phyloP scores from a whole-genome alignment of 169 alveolate genomes.

The Babesia divergens region DNA sequence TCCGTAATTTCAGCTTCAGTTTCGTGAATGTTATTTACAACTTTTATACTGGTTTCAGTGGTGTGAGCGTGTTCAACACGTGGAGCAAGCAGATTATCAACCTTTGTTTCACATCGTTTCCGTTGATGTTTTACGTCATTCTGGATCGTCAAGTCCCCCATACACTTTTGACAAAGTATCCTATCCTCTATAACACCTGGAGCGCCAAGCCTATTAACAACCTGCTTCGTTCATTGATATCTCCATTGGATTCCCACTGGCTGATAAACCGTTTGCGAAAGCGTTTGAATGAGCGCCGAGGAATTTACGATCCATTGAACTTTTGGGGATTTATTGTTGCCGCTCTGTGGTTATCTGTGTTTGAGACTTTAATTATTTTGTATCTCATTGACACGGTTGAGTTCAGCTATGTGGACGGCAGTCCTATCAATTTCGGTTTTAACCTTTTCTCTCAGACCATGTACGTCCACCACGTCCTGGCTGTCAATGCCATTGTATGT shows the following conservation, averaged over 20 bases:
- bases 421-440: constrained; percentile 56
- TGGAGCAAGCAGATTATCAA: constrained; percentile 78
- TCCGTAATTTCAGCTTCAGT: constrained; percentile 70
- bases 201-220: constrained; percentile 48
- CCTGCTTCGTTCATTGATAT: constrained; percentile 4
- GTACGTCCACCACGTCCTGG: constrained; percentile 67
- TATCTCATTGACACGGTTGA: constrained; percentile 57
- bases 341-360: constrained; percentile 73
- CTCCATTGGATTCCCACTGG: constrained; percentile 55
- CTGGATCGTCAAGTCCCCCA: constrained; percentile 80
- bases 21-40: constrained; percentile 65
- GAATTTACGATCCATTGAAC: constrained; percentile 61
- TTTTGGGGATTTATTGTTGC: constrained; percentile 54
- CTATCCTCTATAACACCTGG: constrained; percentile 76
- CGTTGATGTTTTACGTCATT: constrained; percentile 73
- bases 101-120: constrained; percentile 73
- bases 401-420: constrained; percentile 21
- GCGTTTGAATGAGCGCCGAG: constrained; percentile 60
- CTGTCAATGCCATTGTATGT: constrained; percentile 69
- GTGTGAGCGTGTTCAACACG: constrained; percentile 73
- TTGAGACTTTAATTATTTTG: constrained; percentile 60
- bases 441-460: constrained; percentile 69
- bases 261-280: constrained; percentile 58
- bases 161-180: constrained; percentile 65
- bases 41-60: constrained; percentile 72